Percentiles rank a stretch among this genome's conserved stretches.
These are phyloP conservation scores for Taphrina confusa DNA, from an alignment of 1,139 yeast genomes.

Conservation along the genomic window DNA sequence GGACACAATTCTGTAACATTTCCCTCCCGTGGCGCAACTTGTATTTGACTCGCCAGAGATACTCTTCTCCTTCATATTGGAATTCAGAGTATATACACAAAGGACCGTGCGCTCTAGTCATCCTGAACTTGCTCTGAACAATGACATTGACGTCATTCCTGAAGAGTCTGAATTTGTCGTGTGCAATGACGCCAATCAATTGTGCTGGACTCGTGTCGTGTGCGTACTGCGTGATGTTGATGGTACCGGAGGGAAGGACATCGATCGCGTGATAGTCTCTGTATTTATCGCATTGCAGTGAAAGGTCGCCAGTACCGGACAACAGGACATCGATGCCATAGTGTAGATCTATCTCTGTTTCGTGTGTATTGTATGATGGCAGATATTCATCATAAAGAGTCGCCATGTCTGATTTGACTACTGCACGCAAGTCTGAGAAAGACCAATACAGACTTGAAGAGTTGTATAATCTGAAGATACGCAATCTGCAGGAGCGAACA, in stretches of 20 bases:
- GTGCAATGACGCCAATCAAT: background rate
- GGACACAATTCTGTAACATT: constrained; percentile 8
- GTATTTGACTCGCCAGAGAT: background rate
- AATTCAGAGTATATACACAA: background rate
- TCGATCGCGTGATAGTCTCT: constrained; percentile 8
- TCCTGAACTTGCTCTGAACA: constrained; percentile 3
- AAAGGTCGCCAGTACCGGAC: background rate
- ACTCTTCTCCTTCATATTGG: background rate
- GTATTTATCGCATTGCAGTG: constrained; percentile 6
- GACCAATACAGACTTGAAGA: too few relatives aligned
- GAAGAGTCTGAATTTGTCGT: background rate
- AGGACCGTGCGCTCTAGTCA: constrained; percentile 3
- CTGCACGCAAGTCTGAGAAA: too few relatives aligned
- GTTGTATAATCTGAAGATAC: too few relatives aligned
- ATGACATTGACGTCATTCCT: background rate
- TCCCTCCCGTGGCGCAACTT: background rate
- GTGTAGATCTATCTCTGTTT: background rate
- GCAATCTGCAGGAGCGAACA: too few relatives aligned
- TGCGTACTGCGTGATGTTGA: background rate
- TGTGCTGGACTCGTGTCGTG: background rate
- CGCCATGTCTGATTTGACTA: background rate
- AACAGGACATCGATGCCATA: constrained; percentile 1
- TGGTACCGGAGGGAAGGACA: background rate
- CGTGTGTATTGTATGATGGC: background rate
- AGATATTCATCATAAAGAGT: background rate